Evolutionary conservation across 1,284 basidiomycete species (phyloP), one percentile per base, ranked within the genome.

Genomic region (Porogramme epimiltina): DNA sequence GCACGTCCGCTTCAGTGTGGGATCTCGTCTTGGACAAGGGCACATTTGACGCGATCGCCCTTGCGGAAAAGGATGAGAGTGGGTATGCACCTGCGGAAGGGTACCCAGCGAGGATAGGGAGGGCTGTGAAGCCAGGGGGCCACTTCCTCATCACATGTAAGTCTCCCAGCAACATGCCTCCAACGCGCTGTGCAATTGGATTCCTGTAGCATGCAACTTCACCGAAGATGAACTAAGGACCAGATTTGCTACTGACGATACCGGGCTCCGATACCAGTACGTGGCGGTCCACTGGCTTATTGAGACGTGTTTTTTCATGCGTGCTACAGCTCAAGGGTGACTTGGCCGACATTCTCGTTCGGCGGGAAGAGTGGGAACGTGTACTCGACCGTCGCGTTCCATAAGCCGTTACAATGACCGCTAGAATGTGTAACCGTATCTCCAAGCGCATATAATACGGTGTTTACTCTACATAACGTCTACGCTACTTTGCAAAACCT

Each of bases 21-120:
- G 84, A 88, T 62, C 67, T 90, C 9, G 64, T 91, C 6, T 62
- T 92, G 51, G 89, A 92, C 69, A 92, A 92, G 67, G 88, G 89
- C 25, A 93, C 93, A 0, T 91, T 86, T 60, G 93, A 96, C 65
- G 93, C 93, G 2, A 93, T 95, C 52, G 89, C 91, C 0, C 73
- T 96, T 39, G 85, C 82, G 46, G 79, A 80, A 46, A 85, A 84
- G 61, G 80, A 84, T 40, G 76, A 73, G 16, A 62, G 72, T 31
- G 88, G 84, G 11, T 66, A 62, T 36, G 73, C 77, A 0, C 85
- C 89, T 2, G 80, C 80, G 2, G 72, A 78, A 18, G 68, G 69
- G 10, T 95, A 95, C 68, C 86, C 89, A 3, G 61, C 62, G 25
- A 81, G 84, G 4, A 80, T 91, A 11, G 70, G 74, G 2, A 68